These are phyloP conservation scores for Saturnispora serradocipensis DNA, from an alignment of 805 yeast species.

Conservation along the genomic window DNA sequence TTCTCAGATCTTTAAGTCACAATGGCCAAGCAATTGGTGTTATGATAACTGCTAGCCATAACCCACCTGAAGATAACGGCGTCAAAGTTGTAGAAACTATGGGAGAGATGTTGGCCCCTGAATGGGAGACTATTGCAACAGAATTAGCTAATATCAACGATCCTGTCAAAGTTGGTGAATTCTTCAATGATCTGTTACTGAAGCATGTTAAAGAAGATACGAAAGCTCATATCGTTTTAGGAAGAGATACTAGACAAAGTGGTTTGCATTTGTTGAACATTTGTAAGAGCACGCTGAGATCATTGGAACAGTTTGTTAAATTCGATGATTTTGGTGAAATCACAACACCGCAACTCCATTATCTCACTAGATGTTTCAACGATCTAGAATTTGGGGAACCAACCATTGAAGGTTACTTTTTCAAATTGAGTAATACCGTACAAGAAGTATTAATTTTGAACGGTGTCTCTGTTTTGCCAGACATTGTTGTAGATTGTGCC, in stretches of 20 bases:
- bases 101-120: slow-evolving; percentile 78
- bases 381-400: slow-evolving; percentile 54
- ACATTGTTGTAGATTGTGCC: slow-evolving; percentile 76
- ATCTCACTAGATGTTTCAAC: slow-evolving; percentile 65
- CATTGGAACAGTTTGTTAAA: slow-evolving; percentile 20
- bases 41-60: slow-evolving; percentile 94
- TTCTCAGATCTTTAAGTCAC: slow-evolving; percentile 66
- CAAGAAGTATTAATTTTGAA: slow-evolving; percentile 31
- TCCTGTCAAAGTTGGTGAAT: neutral
- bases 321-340: slow-evolving; percentile 54
- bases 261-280: slow-evolving; percentile 58
- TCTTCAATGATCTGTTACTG: slow-evolving; percentile 17
- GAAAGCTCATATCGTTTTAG: slow-evolving; percentile 48
- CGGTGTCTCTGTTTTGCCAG: slow-evolving; percentile 12
- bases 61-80: slow-evolving; percentile 88
- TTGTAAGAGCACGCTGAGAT: slow-evolving; percentile 49
- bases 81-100: slow-evolving; percentile 89
- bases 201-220: slow-evolving; percentile 36
- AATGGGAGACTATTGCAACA: slow-evolving; percentile 84
- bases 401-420: slow-evolving; percentile 60
- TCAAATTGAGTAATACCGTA: slow-evolving; percentile 49
- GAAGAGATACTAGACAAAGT: slow-evolving; percentile 82
- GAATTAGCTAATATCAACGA: slow-evolving; percentile 50
- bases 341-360: slow-evolving; percentile 94
- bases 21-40: slow-evolving; percentile 69